Evolutionary conservation across 176 grass and related monocot genomes (phyloP), one percentile per base, ranked within the genome.

Genomic region (Cenchrus americanus): DNA sequence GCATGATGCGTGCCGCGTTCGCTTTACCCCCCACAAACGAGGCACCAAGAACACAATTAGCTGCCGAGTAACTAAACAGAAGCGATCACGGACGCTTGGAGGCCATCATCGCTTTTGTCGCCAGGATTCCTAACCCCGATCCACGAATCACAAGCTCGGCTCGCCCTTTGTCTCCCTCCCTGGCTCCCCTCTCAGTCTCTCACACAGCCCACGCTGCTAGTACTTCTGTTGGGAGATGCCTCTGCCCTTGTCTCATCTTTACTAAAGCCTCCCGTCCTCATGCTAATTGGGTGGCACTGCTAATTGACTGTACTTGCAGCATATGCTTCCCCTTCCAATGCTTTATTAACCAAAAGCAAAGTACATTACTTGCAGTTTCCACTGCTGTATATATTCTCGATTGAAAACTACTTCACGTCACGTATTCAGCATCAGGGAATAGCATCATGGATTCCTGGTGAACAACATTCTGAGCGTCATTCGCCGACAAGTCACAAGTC

Each of bases 101-200:
- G 8, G 58, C 58, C 10, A 61, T 12, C n/a, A 12, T 64, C 15
- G 59, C 67, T 30, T 27, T 49, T 73, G 53, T 60, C 65, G 52
- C 48, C 80, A 49, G 62, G 54, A 82, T 82, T 47, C 66, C 1
- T 34, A 24, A 10, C 41, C 41, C 80, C 59, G 24, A 72, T 82
- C 54, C 15, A 37, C 51, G 10, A 17, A 70, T 57, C 79, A 59
- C 15, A 23, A 81, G 8, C 50, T 70, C 53, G 37, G 23, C 53
- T 48, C 19, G 37, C 37, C 2, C 17, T 17, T 40, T 50, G 52
- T 72, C 80, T 82, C 15, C 54, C 60, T 59, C 14, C 27, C 7
- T 23, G 3, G 0, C 3, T 5, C 44, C 34, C 62, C 14, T 11
- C 14, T 30, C 2, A 30, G n/a, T n/a, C n/a, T n/a, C n/a, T n/a